These are phyloP conservation scores for Fusarium goolgardi DNA, from an alignment of 2,329 filamentous ascomycete species.

Conservation along the genomic window DNA sequence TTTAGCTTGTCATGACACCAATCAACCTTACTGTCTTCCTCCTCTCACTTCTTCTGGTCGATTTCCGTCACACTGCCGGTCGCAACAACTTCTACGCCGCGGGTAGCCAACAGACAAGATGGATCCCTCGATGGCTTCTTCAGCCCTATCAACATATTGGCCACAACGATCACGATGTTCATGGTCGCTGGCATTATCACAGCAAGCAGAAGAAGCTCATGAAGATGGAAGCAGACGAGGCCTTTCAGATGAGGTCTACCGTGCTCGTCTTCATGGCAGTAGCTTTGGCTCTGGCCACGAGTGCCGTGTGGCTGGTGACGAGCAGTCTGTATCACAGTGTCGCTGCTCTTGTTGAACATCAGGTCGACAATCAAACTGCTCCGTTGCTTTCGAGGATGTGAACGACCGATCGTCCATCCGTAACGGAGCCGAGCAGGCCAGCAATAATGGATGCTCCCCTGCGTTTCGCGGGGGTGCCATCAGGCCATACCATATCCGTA, in stretches of 20 bases:
- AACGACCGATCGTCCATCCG: not conserved
- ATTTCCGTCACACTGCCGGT: conserved; percentile 65
- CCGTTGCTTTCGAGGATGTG: conserved; percentile 15
- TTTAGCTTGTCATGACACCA: conserved; percentile 67
- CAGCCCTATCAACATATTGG: conserved; percentile 54
- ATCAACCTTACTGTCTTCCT: conserved; percentile 73
- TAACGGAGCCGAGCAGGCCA: conserved; percentile 4
- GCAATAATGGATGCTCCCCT: not conserved
- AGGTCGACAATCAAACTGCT: conserved; percentile 15
- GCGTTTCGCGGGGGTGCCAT: conserved; percentile 8
- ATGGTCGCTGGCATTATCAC: conserved; percentile 61
- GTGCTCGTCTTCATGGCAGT: conserved; percentile 64
- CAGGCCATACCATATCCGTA: not conserved
- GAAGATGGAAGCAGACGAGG: conserved; percentile 71
- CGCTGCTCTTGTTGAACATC: conserved; percentile 20
- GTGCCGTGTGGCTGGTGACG: conserved; percentile 30
- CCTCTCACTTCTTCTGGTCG: conserved; percentile 71
- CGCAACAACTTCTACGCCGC: conserved; percentile 55
- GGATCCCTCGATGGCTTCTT: conserved; percentile 47
- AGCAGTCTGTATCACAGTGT: conserved; percentile 33
- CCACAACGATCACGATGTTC: conserved; percentile 36
- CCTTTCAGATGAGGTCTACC: conserved; percentile 67
- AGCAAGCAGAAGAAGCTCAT: conserved; percentile 70
- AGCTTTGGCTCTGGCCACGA: conserved; percentile 21
- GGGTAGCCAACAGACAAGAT: conserved; percentile 47